These are phyloP conservation scores for Chalciporus chontae DNA, from an alignment of 768 basidiomycete species.

Conservation along the genomic window DNA sequence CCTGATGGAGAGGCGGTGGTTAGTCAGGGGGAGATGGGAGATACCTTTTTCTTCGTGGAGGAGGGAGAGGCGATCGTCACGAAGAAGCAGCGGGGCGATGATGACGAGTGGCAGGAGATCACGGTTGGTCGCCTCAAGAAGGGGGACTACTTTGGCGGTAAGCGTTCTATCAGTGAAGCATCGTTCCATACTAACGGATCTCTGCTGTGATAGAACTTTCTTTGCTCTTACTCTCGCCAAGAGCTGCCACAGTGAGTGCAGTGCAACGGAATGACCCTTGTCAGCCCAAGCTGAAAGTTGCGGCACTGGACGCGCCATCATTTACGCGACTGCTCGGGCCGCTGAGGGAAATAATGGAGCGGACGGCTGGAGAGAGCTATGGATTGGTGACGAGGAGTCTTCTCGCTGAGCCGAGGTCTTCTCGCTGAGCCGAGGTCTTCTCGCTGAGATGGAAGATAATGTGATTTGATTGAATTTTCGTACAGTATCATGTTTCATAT, in stretches of 20 bases:
- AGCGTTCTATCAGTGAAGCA: constrained; percentile 20
- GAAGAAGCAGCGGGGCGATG: constrained; percentile 61
- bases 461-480: background rate
- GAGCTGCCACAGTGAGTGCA: constrained; percentile 96
- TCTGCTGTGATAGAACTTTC: constrained; percentile 67
- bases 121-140: constrained; percentile 74
- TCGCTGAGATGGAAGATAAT: constrained; percentile 22
- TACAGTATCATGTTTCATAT: constrained; percentile 3
- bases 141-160: constrained; percentile 98
- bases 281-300: constrained; percentile 78
- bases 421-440: constrained; percentile 31
- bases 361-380: constrained; percentile 79
- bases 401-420: too few relatives aligned
- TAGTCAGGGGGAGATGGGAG: constrained; percentile 89
- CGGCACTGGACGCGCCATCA: constrained; percentile 87
- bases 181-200: constrained; percentile 4
- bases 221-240: constrained; percentile 80
- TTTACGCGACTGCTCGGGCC: constrained; percentile 94
- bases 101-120: constrained; percentile 59
- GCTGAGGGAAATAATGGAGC: constrained; percentile 88
- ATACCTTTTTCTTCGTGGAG: constrained; percentile 97
- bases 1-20: constrained; percentile 86
- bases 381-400: constrained; percentile 33
- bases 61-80: constrained; percentile 88
- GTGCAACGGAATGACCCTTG: constrained; percentile 42